These are phyloP conservation scores for Stephania cephalantha DNA, from an alignment of 164 flowering plant genomes.

Conservation along the genomic window DNA sequence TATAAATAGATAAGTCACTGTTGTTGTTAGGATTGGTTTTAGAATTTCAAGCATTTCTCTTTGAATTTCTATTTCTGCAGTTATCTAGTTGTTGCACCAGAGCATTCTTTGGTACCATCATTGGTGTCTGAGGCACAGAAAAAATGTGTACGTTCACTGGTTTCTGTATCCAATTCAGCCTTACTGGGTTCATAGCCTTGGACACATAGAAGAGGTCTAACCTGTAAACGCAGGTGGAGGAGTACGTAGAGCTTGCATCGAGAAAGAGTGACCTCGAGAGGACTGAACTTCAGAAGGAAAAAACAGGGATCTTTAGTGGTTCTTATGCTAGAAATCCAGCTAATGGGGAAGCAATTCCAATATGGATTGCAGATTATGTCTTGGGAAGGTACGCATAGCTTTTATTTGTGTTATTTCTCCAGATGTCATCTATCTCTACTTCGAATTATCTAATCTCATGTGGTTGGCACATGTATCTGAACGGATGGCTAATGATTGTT, in stretches of 20 bases:
- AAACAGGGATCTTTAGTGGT: conserved; percentile 90
- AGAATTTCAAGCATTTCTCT: background rate
- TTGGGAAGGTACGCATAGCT: conserved; percentile 61
- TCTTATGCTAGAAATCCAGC: conserved; percentile 86
- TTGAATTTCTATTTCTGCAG: conserved; percentile 36
- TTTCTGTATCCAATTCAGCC: conserved; percentile 7
- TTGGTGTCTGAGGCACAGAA: conserved; percentile 51
- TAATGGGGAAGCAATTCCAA: conserved; percentile 76
- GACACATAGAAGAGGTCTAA: conserved; percentile 16
- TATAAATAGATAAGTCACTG: background rate
- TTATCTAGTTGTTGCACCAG: conserved; percentile 93
- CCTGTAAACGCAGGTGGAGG: conserved; percentile 66
- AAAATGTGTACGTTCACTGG: conserved; percentile 44
- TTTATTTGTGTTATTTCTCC: background rate
- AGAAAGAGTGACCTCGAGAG: conserved; percentile 96
- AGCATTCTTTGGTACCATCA: conserved; percentile 58
- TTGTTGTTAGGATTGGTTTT: background rate
- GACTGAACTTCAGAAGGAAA: conserved; percentile 96
- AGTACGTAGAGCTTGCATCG: conserved; percentile 70
- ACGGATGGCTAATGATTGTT: background rate
- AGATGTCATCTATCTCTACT: background rate
- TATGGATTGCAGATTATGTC: conserved; percentile 99
- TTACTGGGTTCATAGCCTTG: background rate
- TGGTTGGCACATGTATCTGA: background rate
- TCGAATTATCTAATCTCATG: background rate